Percentiles rank a stretch among this genome's conserved stretches.
Evolutionary conservation across 345 rosid species (phyloP).

Genomic region (Rhizophora apiculata): DNA sequence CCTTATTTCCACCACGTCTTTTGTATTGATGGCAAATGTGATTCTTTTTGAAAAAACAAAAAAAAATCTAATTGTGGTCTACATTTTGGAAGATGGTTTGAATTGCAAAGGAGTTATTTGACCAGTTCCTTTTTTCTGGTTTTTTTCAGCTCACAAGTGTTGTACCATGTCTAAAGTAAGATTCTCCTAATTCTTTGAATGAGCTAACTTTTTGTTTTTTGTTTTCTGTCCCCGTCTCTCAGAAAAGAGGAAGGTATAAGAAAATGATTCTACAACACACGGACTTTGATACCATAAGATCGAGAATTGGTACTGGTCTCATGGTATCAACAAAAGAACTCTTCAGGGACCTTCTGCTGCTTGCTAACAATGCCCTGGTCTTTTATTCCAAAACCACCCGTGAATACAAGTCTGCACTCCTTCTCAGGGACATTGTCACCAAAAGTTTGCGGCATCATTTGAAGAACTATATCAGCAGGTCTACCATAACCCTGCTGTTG

Average conservation of each 20-base stretch:
- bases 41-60: not conserved
- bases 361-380: constrained; percentile 69
- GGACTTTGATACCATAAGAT: constrained; percentile 69
- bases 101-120: no score
- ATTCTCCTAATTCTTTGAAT: not conserved
- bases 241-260: constrained; percentile 92
- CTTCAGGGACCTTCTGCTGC: constrained; percentile 62
- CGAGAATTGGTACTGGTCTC: constrained; percentile 44
- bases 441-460: constrained; percentile 44
- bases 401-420: constrained; percentile 68
- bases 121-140: no score
- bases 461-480: constrained; percentile 27
- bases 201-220: not conserved
- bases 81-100: no score
- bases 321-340: constrained; percentile 54
- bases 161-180: no score
- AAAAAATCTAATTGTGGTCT: no score
- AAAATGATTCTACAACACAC: constrained; percentile 63
- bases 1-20: not conserved
- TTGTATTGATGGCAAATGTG: no score
- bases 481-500: constrained; percentile 21
- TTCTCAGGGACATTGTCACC: constrained; percentile 53
- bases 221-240: constrained; percentile 19
- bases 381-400: constrained; percentile 77
- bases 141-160: no score